Base-by-base conservation (phyloP, 78 protist species). In the Cavenderia fasciculata region DNA sequence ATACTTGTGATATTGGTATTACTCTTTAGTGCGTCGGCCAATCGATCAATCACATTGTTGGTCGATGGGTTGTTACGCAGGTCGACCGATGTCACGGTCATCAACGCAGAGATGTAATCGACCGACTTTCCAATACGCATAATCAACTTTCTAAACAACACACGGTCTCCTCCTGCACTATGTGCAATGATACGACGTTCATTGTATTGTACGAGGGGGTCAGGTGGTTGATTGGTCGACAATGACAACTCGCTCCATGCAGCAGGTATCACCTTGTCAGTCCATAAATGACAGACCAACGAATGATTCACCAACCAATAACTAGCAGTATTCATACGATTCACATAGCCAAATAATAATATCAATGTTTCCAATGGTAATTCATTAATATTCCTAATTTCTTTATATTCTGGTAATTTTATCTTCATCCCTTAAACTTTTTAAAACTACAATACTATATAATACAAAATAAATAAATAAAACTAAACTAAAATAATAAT, bases 271-370 rank as follows among this genome's bases (percentile, higher is more conserved):
- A 82, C 54, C 10, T 82, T 36, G 4, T 25, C 41, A 2, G 90
- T 61, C 90, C 90, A 82, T 27, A 82, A 49, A 31, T 66, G 46
- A 27, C 88, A 78, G 0, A 78, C 88, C 38, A 78, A 78, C 36
- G 88, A 29, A 49, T 78, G 71, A 29, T 78, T 78, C 19, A 78
- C 88, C n/a, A 78, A 78, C 74, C 75, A 78, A 51, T 78, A 78
- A 8, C 54, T 34, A 47, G 88, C 70, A 40, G 47, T 65, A 65
- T 65, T 78, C 2, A 65, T 34, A 29, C 61, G 62, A 78, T 78
- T 78, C 2, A 78, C 74, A 78, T 47, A 78, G 21, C 41, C 46
- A 38, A 78, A 62, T 40, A 78, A 65, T 29, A 40, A 27, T 25
- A 78, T 54, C 19, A 78, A 51, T n/a, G 59, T 56, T 25, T 51